phyloP scores from a whole-genome alignment of 495 filamentous ascomycete species.

The Massariosphaeria phaeospora region DNA sequence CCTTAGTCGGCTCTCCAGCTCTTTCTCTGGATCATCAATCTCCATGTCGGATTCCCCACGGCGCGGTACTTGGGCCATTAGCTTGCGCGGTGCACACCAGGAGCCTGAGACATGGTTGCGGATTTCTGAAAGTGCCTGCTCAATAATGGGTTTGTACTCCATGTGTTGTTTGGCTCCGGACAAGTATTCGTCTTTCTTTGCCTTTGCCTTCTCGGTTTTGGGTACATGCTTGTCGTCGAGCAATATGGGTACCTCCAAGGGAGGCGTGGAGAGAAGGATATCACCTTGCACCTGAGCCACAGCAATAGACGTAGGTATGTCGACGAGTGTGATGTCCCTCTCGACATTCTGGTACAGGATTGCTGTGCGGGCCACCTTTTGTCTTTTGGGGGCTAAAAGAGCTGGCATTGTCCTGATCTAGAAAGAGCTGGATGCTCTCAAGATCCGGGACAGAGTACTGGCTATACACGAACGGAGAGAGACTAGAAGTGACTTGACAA shows the following conservation, averaged over 20 bases:
- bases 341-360: slow-evolving; percentile 51
- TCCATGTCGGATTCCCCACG: slow-evolving; percentile 5
- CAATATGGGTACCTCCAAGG: slow-evolving; percentile 31
- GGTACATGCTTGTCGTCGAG: slow-evolving; percentile 31
- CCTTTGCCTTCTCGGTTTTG: slow-evolving; percentile 34
- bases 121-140: slow-evolving; percentile 37
- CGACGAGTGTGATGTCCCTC: slow-evolving; percentile 51
- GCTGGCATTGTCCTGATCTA: background rate
- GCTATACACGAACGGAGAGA: background rate
- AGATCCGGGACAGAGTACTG: no score
- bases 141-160: slow-evolving; percentile 25
- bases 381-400: background rate
- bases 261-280: slow-evolving; percentile 31
- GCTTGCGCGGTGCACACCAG: slow-evolving; percentile 46
- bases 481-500: background rate
- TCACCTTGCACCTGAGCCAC: slow-evolving; percentile 34
- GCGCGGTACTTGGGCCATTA: slow-evolving; percentile 30
- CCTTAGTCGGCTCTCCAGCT: slow-evolving; percentile 15
- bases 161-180: slow-evolving; percentile 27
- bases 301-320: slow-evolving; percentile 60
- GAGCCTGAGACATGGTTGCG: slow-evolving; percentile 1
- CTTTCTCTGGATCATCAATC: slow-evolving; percentile 18
- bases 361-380: slow-evolving; percentile 35
- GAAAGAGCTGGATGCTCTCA: background rate
- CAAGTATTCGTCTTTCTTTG: slow-evolving; percentile 7